A percentile compares a stretch with the other conserved stretches of the same genome.
These are phyloP conservation scores for Geotrichum fermentans DNA, from an alignment of 1,139 yeast species.

Conservation along the genomic window DNA sequence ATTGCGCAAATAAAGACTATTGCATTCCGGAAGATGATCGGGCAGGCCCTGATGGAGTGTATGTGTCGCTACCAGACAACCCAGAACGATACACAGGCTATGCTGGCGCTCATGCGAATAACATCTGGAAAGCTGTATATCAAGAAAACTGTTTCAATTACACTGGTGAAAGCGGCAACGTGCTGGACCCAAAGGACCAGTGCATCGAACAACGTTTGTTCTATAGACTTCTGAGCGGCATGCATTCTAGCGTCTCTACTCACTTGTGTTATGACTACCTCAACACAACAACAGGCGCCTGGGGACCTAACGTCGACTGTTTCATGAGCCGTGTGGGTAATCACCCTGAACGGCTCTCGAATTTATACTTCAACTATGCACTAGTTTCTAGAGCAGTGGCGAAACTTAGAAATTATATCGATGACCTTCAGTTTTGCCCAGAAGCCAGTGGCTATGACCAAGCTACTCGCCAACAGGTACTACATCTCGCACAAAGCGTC, in stretches of 20 bases:
- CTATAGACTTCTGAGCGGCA: slow-evolving; percentile 80
- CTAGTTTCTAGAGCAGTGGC: slow-evolving; percentile 76
- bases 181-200: slow-evolving; percentile 27
- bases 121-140: slow-evolving; percentile 91
- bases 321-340: slow-evolving; percentile 89
- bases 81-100: slow-evolving; percentile 97
- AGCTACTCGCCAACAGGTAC: slow-evolving; percentile 42
- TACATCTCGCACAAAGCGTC: slow-evolving; percentile 40
- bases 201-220: slow-evolving; percentile 85
- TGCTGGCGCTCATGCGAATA: slow-evolving; percentile 85
- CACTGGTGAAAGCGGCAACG: slow-evolving; percentile 39
- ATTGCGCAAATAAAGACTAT: slow-evolving; percentile 18
- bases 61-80: slow-evolving; percentile 78
- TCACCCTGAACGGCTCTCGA: slow-evolving; percentile 81
- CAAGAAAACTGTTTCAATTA: slow-evolving; percentile 80
- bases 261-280: slow-evolving; percentile 85
- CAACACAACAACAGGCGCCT: slow-evolving; percentile 65
- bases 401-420: slow-evolving; percentile 51
- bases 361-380: slow-evolving; percentile 89
- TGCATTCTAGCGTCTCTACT: slow-evolving; percentile 94
- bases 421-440: slow-evolving; percentile 48
- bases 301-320: slow-evolving; percentile 76
- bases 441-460: slow-evolving; percentile 46
- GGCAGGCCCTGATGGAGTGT: slow-evolving; percentile 49
- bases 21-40: slow-evolving; percentile 22